Evolutionary conservation across 2,329 filamentous ascomycete genomes (phyloP).

Genomic region (Paecilomyces variotii): DNA sequence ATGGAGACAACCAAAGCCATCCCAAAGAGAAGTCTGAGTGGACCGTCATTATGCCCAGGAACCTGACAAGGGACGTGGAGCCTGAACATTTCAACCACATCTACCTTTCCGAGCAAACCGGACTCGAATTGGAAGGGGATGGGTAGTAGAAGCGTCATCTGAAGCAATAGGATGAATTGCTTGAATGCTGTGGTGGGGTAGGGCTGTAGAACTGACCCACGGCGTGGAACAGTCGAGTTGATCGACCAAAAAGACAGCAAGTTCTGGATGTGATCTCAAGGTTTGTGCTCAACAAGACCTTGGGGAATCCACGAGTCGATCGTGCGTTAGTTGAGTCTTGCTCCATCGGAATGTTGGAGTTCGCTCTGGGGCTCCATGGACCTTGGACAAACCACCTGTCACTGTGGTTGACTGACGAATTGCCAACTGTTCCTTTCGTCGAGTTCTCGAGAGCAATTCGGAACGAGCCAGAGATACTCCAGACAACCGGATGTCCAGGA

Average conservation of each 20-base stretch:
- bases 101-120: neutral
- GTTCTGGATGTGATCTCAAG: neutral
- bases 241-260: neutral
- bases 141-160: neutral
- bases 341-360: neutral
- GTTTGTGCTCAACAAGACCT: neutral
- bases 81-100: neutral
- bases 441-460: neutral
- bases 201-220: neutral
- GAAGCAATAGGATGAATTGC: neutral
- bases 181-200: neutral
- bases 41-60: neutral
- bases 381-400: neutral
- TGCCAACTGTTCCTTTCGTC: neutral
- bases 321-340: neutral
- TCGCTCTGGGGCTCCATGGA: neutral
- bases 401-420: neutral
- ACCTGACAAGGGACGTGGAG: neutral
- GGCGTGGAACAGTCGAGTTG: neutral
- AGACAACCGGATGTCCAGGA: neutral
- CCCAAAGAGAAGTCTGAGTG: neutral
- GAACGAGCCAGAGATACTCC: neutral
- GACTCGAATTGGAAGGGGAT: neutral
- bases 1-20: neutral
- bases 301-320: neutral